Base-by-base conservation (phyloP, 1,284 basidiomycete species). In the Ganoderma boninense region DNA sequence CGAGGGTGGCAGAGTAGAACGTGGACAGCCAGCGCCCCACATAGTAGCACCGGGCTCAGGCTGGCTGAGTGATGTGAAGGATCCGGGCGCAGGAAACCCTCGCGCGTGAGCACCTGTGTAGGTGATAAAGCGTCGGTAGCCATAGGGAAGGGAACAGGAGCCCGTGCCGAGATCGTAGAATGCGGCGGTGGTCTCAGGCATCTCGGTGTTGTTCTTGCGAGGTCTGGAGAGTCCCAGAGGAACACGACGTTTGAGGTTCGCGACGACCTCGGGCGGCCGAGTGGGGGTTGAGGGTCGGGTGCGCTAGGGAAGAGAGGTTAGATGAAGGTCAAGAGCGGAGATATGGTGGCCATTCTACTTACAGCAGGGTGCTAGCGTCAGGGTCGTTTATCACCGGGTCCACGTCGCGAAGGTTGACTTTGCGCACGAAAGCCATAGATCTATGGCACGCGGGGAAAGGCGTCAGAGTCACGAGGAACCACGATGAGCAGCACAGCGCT, bases 401-500 rank as follows among this genome's bases (percentile, higher is more conserved):
- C 79, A 96, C 92, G 82, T 96, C 95, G 78, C 95, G 91, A 74
- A 96, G 87, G 84, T 95, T 95, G 79, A 96, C 93, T 82, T 96
- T 96, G 82, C 95, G 94, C 94, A 96, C 96, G 86, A n/a, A 95
- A 97, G 74, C 95, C 95, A 84, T 97, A 97, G 82, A 97, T 97
- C 95, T 70, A 74, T 77, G 75, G 69, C 67, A 65, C 59, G 46
- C 52, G 66, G 14, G 44, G 65, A 66, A 69, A 69, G 75, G 76
- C 70, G 79, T 73, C 80, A 82, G 72, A 80, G 81, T 63, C 79
- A 69, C 52, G 38, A 75, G 76, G 75, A 76, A 61, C 40, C 40
- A 77, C 16, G 74, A 69, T 59, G 54, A 66, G 40, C 52, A 64
- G 20, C 52, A 73, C 70, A 65, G 62, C 67, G 56, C 64, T 63